phyloP scores from a whole-genome alignment of 108 stramenopile genomes.

The Pseudonitzschia delicatissima region DNA sequence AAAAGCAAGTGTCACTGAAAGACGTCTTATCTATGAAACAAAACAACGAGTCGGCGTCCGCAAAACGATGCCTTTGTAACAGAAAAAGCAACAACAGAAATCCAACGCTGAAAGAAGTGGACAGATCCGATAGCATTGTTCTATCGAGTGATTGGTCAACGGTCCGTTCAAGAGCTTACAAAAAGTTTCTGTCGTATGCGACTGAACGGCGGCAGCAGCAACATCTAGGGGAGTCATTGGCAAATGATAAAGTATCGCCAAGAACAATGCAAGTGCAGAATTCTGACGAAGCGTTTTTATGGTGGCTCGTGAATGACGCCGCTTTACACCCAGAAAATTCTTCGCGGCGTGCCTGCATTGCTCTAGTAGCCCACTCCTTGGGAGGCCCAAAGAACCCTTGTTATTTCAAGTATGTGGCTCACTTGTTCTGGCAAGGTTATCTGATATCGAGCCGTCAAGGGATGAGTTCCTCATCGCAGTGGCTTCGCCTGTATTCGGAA shows the following conservation, averaged over 20 bases:
- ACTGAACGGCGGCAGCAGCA: background rate
- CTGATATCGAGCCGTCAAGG: background rate
- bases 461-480: background rate
- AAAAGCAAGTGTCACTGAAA: conserved; percentile 3
- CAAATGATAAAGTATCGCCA: background rate
- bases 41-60: background rate
- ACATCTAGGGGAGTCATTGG: background rate
- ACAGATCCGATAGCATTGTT: too few relatives aligned
- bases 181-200: conserved; percentile 11
- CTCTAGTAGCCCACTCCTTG: conserved; percentile 3
- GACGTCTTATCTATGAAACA: conserved; percentile 3
- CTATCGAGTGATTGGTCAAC: conserved; percentile 9
- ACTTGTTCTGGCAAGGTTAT: conserved; percentile 4
- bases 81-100: background rate
- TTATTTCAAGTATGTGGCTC: background rate
- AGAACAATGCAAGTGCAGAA: background rate
- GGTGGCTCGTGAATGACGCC: background rate
- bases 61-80: background rate
- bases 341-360: conserved; percentile 4
- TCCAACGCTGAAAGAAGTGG: background rate
- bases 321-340: background rate
- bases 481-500: conserved; percentile 13
- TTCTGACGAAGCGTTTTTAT: background rate
- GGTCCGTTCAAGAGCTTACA: conserved; percentile 16
- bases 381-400: conserved; percentile 1